Conservation (phyloP, 1,139 yeast genomes). For the Arxiozyma telluris region DNA sequence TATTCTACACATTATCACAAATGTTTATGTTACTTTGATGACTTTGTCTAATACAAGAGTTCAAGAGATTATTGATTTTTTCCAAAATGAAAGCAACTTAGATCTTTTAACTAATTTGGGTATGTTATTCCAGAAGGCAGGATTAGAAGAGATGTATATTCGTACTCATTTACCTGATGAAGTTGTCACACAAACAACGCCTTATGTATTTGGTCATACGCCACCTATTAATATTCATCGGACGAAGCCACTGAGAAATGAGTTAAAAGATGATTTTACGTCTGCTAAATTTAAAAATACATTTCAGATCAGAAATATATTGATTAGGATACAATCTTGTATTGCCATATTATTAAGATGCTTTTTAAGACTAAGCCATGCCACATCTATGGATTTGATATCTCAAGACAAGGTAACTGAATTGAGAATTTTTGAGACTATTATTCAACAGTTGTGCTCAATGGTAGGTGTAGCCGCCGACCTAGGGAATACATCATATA, state of each 20-base stretch:
- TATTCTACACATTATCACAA: constrained; percentile 41
- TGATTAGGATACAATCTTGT: constrained; percentile 44
- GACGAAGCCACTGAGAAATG: constrained; percentile 24
- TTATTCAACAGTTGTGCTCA: constrained; percentile 16
- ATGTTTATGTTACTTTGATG: constrained; percentile 46
- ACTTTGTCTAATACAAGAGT: constrained; percentile 43
- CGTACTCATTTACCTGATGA: constrained; percentile 41
- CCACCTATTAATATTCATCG: constrained; percentile 34
- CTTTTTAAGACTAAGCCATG: constrained; percentile 24
- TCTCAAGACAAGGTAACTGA: constrained; percentile 19
- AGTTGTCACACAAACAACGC: constrained; percentile 40
- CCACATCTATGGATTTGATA: constrained; percentile 19
- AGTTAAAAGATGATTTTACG: constrained; percentile 35
- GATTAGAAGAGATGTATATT: constrained; percentile 49
- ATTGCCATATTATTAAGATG: constrained; percentile 33
- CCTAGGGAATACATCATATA: constrained; percentile 20
- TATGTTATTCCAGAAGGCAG: constrained; percentile 39
- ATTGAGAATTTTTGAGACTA: constrained; percentile 24
- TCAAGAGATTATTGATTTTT: constrained; percentile 38
- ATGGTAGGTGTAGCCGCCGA: constrained; percentile 18
- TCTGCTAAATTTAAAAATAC: constrained; percentile 55
- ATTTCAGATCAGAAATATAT: constrained; percentile 44
- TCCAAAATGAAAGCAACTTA: constrained; percentile 34
- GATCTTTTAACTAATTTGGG: constrained; percentile 35
- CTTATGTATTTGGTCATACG: constrained; percentile 24